phyloP scores from a whole-genome alignment of 768 basidiomycete genomes.

The Exidia glandulosa region DNA sequence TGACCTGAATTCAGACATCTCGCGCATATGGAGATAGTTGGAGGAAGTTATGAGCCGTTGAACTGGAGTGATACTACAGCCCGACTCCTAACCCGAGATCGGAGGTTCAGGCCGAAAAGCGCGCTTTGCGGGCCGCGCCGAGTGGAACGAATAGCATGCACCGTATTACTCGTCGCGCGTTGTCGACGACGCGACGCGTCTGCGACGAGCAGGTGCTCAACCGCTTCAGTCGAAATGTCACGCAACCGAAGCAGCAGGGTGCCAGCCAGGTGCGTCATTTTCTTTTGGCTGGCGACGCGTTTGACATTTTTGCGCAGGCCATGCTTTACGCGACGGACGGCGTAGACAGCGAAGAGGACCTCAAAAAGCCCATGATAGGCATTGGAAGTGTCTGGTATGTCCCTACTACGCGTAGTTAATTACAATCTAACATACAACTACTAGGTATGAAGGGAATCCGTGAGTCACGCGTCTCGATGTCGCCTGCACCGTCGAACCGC shows the following conservation, averaged over 20 bases:
- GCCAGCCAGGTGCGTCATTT: conserved; percentile 65
- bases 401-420: conserved; percentile 2
- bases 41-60: too few species aligned
- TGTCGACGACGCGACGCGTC: background rate
- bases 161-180: background rate
- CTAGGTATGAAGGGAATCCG: conserved; percentile 98
- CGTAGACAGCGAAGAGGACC: conserved; percentile 66
- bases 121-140: too few species aligned
- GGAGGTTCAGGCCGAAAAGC: too few species aligned
- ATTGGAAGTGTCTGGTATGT: conserved; percentile 91
- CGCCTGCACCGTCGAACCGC: background rate
- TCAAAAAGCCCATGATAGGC: conserved; percentile 95
- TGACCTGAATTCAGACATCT: too few species aligned
- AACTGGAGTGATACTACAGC: too few species aligned
- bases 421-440: conserved; percentile 4
- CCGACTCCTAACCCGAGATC: too few species aligned
- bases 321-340: conserved; percentile 99
- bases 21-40: too few species aligned
- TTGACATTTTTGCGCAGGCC: conserved; percentile 43
- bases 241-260: conserved; percentile 88
- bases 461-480: conserved; percentile 32
- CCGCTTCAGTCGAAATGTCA: conserved; percentile 68
- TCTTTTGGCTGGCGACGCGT: background rate
- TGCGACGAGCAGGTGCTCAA: conserved; percentile 27
- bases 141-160: too few species aligned